phyloP scores from a whole-genome alignment of 2,329 filamentous ascomycete species.

The Aureobasidium mangrovei region DNA sequence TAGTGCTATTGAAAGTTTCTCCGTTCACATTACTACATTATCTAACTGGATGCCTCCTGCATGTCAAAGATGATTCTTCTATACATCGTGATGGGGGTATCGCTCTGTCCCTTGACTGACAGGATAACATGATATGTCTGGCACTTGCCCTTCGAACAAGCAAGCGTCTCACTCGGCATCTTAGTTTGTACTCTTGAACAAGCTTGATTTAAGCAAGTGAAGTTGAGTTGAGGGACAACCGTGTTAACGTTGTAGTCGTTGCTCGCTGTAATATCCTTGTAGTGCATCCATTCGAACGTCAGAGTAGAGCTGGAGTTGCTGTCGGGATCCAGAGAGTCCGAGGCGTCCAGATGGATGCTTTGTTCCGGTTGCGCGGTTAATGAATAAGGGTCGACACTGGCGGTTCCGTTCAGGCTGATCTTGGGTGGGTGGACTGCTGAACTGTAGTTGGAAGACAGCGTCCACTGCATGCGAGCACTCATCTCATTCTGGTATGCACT shows the following conservation, averaged over 20 bases:
- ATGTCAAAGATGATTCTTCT: conserved; percentile 33
- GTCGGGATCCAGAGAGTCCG: conserved; percentile 41
- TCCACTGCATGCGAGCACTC: conserved; percentile 42
- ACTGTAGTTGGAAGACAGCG: conserved; percentile 27
- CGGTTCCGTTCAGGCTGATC: conserved; percentile 34
- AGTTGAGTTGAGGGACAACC: conserved; percentile 26
- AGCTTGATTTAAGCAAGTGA: conserved; percentile 26
- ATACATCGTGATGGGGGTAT: conserved; percentile 40
- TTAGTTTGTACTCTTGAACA: conserved; percentile 22
- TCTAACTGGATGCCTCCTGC: not conserved
- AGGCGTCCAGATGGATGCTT: conserved; percentile 37
- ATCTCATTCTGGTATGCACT: conserved; percentile 45
- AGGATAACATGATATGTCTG: conserved; percentile 43
- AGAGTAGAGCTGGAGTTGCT: conserved; percentile 26
- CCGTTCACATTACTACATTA: not conserved
- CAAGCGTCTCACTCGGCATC: conserved; percentile 21
- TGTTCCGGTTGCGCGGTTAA: conserved; percentile 35
- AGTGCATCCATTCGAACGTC: conserved; percentile 44
- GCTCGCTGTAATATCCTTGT: conserved; percentile 35
- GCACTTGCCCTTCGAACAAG: conserved; percentile 31
- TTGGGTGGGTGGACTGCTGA: conserved; percentile 42
- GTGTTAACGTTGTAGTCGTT: conserved; percentile 35
- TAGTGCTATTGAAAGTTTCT: not conserved
- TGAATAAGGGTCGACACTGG: conserved; percentile 31
- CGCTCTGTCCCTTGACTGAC: conserved; percentile 39